These are phyloP conservation scores for Pneumocystis murina DNA, from an alignment of 1,139 yeast species.

Conservation along the genomic window DNA sequence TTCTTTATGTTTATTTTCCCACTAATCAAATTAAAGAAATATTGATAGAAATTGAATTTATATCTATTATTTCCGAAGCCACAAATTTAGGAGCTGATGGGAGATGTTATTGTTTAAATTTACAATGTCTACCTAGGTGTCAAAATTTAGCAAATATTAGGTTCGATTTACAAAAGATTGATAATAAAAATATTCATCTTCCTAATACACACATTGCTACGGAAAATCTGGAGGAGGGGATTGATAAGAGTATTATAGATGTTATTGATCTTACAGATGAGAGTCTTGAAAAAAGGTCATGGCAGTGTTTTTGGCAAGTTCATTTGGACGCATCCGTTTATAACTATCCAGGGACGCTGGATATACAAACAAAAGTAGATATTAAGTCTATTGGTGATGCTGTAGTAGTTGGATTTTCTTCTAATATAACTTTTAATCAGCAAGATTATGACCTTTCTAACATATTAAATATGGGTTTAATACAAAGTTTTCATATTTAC, in stretches of 20 bases:
- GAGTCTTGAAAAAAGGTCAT: neutral
- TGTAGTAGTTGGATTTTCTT: neutral
- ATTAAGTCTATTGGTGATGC: neutral
- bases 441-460: neutral
- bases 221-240: neutral
- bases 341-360: neutral
- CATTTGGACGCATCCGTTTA: neutral
- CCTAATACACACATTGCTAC: neutral
- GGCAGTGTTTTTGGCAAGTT: conserved; percentile 1
- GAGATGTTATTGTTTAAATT: neutral
- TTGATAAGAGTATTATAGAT: neutral
- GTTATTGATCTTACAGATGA: neutral
- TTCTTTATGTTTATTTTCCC: neutral
- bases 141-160: neutral
- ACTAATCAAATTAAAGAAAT: neutral
- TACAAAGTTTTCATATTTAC: neutral
- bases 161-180: neutral
- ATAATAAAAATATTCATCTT: neutral
- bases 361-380: neutral
- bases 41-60: neutral
- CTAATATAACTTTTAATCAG: neutral
- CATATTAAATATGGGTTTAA: neutral
- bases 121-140: neutral
- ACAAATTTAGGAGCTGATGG: neutral
- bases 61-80: neutral